Base-by-base conservation (phyloP, 202 grass and related monocot species). In the Panicum virgatum region DNA sequence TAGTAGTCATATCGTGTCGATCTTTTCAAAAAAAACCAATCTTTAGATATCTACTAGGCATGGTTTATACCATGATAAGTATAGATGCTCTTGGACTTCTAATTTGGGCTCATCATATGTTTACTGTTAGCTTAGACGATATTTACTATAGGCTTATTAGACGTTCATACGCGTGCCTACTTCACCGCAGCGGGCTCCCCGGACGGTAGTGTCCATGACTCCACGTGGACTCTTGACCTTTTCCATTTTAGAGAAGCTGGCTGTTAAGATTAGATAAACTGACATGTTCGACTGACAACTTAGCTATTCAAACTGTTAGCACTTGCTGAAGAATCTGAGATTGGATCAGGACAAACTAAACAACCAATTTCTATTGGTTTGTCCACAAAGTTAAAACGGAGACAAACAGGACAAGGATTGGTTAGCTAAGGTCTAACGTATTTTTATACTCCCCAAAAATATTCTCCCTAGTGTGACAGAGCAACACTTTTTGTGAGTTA, bases 321-420 rank as follows among this genome's bases (percentile, higher is more conserved):
- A 47, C 16, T 14, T 18, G 39, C 25, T 62, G 12, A 81, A 46
- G 25, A 61, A 81, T 47, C 65, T 46, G 37, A 81, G 79, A 71
- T 71, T 18, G 66, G 40, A 72, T 38, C 42, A 50, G 18, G 58
- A 8, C 43, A 53, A 52, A 27, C 30, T 54, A 50, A 20, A 62
- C 12, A 37, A 44, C 51, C 3, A 25, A 5, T 22, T 3, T 43
- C 0, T 10, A 13, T 5, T 7, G 5, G 40, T 23, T 56, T 16
- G 12, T 13, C 38, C 65, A 80, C 22, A 65, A 34, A 23, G 8
- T 10, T 65, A 22, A 30, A 14, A 37, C 5, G 51, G 69, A 57
- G n/a, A 39, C 38, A 53, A 68, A 3, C 43, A 59, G 8, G 43
- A 29, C n/a, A n/a, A n/a, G n/a, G 14, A 34, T 47, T 47, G 4